Conservation (phyloP, 108 stramenopile genomes). For the Craspedostauros australis region DNA sequence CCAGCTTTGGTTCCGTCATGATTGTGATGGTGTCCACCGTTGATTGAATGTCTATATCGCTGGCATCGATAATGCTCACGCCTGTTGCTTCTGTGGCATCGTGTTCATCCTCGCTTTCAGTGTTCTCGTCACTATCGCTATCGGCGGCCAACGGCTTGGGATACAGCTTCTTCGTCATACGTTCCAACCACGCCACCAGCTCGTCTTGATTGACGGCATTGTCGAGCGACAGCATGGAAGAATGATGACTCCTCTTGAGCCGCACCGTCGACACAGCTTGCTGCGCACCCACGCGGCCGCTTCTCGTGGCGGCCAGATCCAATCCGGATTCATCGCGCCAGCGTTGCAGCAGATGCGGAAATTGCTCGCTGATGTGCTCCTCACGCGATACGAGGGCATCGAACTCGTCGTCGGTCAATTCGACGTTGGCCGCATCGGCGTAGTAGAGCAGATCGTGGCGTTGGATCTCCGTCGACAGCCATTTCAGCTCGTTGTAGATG, state of each 20-base stretch:
- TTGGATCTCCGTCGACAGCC: slow-evolving; percentile 41
- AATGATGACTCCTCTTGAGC: slow-evolving; percentile 49
- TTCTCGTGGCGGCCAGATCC: slow-evolving; percentile 54
- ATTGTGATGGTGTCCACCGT: slow-evolving; percentile 31
- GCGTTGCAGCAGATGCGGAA: slow-evolving; percentile 48
- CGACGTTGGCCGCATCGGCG: neutral
- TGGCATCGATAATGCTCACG: neutral
- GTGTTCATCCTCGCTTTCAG: neutral
- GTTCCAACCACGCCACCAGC: slow-evolving; percentile 56
- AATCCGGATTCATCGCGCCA: slow-evolving; percentile 54
- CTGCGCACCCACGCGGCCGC: slow-evolving; percentile 66
- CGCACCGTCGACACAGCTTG: slow-evolving; percentile 5
- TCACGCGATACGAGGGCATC: slow-evolving; percentile 81
- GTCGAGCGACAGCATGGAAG: slow-evolving; percentile 74
- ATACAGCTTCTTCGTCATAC: slow-evolving; percentile 34
- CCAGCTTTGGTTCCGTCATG: slow-evolving; percentile 91
- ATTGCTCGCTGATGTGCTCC: slow-evolving; percentile 40
- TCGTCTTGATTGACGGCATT: slow-evolving; percentile 59
- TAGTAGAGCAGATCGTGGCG: slow-evolving; percentile 53
- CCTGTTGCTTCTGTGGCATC: neutral
- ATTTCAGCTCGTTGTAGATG: slow-evolving; percentile 46
- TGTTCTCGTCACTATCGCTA: no score
- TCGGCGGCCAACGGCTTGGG: no score
- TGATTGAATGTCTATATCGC: neutral
- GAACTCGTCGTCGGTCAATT: slow-evolving; percentile 63